Percentiles rank a stretch among this genome's conserved stretches.
Conservation (phyloP, 345 rosid species). For the Syzygium oleosum region DNA sequence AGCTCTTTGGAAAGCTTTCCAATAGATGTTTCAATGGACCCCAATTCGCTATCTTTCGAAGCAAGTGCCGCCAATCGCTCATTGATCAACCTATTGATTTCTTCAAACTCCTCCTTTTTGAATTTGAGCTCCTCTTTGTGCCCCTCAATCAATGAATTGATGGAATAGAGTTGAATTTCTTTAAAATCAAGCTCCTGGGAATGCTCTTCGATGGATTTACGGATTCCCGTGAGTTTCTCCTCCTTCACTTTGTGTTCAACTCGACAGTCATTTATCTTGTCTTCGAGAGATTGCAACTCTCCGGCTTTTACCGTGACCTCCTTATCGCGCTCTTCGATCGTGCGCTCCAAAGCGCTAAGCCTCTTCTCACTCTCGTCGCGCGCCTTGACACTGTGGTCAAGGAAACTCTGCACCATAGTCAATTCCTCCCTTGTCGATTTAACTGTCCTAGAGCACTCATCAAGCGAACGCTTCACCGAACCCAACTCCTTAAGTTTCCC, state of each 20-base stretch:
- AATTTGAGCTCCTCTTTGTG: background rate
- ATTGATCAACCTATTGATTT: background rate
- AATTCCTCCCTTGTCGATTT: constrained; percentile 7
- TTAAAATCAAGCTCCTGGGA: background rate
- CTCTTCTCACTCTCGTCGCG: background rate
- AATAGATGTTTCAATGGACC: background rate
- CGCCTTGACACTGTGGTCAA: constrained; percentile 1
- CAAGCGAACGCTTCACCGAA: background rate
- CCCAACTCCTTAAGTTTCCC: background rate
- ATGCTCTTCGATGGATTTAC: background rate
- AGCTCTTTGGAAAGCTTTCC: background rate
- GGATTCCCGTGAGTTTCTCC: background rate
- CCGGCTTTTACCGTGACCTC: background rate
- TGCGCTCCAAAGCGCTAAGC: background rate
- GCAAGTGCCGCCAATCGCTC: background rate
- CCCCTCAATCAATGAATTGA: background rate
- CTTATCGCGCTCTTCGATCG: background rate
- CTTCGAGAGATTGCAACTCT: background rate
- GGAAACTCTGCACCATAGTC: background rate
- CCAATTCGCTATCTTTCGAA: background rate
- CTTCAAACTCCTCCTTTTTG: background rate
- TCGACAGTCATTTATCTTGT: background rate
- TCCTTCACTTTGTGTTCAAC: background rate
- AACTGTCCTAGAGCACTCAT: background rate
- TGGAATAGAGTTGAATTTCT: background rate